Percentiles rank a stretch among this genome's conserved stretches.
Conservation (phyloP, 148 eudicot genomes). For the Arctostaphylos glauca region DNA sequence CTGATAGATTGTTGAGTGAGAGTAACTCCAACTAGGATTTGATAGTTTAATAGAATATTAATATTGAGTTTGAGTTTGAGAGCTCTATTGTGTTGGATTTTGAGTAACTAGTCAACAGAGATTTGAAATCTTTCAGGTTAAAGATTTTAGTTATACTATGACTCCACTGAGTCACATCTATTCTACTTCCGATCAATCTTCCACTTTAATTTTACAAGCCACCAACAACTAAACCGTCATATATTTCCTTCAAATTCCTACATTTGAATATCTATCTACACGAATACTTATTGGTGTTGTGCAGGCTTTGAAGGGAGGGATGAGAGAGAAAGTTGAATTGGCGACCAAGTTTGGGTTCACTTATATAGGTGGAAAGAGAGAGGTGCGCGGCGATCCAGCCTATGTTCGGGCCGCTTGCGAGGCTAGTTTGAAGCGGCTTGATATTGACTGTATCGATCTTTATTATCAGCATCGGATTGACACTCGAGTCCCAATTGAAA, state of each 20-base stretch:
- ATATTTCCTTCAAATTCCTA: background rate
- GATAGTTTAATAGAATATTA: background rate
- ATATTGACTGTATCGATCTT: slow-evolving; percentile 7
- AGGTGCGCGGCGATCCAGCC: slow-evolving; percentile 13
- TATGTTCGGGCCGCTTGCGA: slow-evolving; percentile 18
- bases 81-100: background rate
- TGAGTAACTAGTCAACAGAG: background rate
- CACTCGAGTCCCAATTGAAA: background rate
- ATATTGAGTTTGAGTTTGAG: background rate
- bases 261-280: background rate
- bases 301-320: background rate
- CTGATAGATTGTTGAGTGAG: too few relatives aligned
- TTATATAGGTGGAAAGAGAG: background rate
- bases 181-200: too few relatives aligned
- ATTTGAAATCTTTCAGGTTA: too few relatives aligned
- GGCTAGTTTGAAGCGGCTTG: slow-evolving; percentile 18
- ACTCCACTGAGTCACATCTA: too few relatives aligned
- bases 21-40: background rate
- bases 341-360: slow-evolving; percentile 12
- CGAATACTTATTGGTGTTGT: background rate
- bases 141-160: too few relatives aligned
- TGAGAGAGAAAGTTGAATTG: background rate
- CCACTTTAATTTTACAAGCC: too few relatives aligned
- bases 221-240: too few relatives aligned
- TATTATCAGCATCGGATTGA: slow-evolving; percentile 8